A percentile compares a stretch with the other conserved stretches of the same genome.
These are phyloP conservation scores for Eucalyptus polybractea DNA, from an alignment of 345 rosid genomes.

Conservation along the genomic window DNA sequence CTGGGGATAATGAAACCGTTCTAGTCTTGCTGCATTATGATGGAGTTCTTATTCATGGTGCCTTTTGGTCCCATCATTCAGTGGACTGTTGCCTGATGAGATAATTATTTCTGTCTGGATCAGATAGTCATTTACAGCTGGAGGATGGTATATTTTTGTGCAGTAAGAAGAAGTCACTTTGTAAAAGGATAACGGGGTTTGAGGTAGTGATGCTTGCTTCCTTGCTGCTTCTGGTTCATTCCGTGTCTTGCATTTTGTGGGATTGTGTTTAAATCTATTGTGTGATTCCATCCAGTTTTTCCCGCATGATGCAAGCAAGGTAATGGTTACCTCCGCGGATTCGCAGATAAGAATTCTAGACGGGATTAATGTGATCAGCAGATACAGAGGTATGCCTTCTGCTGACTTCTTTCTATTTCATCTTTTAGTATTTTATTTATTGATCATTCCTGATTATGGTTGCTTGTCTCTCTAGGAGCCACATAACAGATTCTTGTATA, in stretches of 20 bases:
- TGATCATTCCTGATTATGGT: background rate
- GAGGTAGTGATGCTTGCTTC: constrained; percentile 31
- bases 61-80: background rate
- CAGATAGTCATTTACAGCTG: constrained; percentile 67
- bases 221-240: background rate
- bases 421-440: background rate
- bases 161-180: constrained; percentile 59
- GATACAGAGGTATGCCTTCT: constrained; percentile 49
- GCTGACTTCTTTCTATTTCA: background rate
- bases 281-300: constrained; percentile 32
- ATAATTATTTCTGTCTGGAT: background rate
- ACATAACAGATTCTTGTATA: background rate
- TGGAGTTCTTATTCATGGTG: background rate
- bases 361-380: constrained; percentile 55
- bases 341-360: constrained; percentile 78
- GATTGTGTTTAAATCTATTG: background rate
- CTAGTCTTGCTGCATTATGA: background rate
- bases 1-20: background rate
- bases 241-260: background rate
- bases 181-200: constrained; percentile 69
- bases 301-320: constrained; percentile 53
- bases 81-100: background rate
- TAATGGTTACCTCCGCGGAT: constrained; percentile 85
- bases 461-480: background rate
- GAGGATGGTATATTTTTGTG: constrained; percentile 53